Percentiles rank a stretch among this genome's conserved stretches.
These are phyloP conservation scores for Xanthoceras sorbifolium DNA, from an alignment of 345 rosid genomes.

Conservation along the genomic window DNA sequence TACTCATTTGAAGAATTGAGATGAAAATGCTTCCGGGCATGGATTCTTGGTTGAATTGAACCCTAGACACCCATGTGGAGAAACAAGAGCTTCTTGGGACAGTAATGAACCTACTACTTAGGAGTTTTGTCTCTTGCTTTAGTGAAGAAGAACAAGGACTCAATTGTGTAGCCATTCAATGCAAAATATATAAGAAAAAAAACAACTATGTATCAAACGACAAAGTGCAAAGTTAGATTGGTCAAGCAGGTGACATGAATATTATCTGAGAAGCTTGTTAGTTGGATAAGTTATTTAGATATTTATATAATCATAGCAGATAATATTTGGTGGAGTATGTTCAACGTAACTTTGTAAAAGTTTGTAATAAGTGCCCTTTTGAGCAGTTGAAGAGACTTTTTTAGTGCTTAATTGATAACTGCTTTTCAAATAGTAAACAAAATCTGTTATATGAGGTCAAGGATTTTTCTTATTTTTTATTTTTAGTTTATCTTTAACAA, in stretches of 20 bases:
- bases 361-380: background rate
- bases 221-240: slow-evolving; percentile 1
- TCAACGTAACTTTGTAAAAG: background rate
- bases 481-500: slow-evolving; percentile 4
- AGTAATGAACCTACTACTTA: slow-evolving; percentile 31
- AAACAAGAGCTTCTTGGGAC: slow-evolving; percentile 42
- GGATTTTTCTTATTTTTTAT: no score
- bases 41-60: slow-evolving; percentile 51
- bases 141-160: slow-evolving; percentile 44
- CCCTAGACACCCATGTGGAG: slow-evolving; percentile 38
- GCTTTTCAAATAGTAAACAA: background rate
- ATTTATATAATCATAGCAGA: background rate
- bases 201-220: slow-evolving; percentile 11
- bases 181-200: background rate
- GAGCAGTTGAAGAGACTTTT: slow-evolving; percentile 17
- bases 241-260: background rate
- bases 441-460: slow-evolving; percentile 24
- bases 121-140: slow-evolving; percentile 30
- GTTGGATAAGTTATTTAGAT: background rate
- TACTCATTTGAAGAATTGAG: slow-evolving; percentile 70
- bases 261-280: background rate
- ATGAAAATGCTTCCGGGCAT: slow-evolving; percentile 42
- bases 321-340: background rate
- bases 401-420: background rate
- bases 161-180: slow-evolving; percentile 57